Evolutionary conservation across 352 stramenopile species (phyloP).

Genomic region (Phytophthora sansomeana): DNA sequence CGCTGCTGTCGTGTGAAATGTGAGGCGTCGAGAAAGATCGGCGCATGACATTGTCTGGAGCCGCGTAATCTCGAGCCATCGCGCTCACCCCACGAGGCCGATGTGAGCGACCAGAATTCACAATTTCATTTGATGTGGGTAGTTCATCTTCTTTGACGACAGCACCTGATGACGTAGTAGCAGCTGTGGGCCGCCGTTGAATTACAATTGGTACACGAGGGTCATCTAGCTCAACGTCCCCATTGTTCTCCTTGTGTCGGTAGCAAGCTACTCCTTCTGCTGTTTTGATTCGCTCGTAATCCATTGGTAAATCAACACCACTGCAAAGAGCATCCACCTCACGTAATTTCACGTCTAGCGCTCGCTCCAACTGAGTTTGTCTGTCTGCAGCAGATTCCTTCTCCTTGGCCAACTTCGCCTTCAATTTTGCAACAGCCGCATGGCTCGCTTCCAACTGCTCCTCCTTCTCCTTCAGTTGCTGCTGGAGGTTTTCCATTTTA

Average conservation of each 20-base stretch:
- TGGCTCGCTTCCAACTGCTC: conserved; percentile 35
- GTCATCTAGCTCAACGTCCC: conserved; percentile 55
- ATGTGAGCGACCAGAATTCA: conserved; percentile 20
- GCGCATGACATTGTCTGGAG: conserved; percentile 36
- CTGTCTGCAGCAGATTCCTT: conserved; percentile 57
- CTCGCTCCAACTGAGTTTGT: conserved; percentile 48
- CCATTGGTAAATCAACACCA: conserved; percentile 47
- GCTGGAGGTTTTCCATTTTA: conserved; percentile 25
- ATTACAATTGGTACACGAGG: conserved; percentile 51
- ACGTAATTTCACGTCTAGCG: conserved; percentile 60
- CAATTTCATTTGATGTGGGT: conserved; percentile 5
- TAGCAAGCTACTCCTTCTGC: conserved; percentile 62
- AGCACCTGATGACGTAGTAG: not conserved
- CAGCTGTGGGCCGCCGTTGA: conserved; percentile 16
- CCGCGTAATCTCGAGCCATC: conserved; percentile 35
- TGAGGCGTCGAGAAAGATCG: conserved; percentile 58
- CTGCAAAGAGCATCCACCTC: conserved; percentile 65
- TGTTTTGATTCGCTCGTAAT: conserved; percentile 58
- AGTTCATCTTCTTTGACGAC: not conserved
- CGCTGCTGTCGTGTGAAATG: conserved; percentile 32
- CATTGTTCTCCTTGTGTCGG: conserved; percentile 42
- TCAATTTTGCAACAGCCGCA: conserved; percentile 47
- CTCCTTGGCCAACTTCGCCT: conserved; percentile 51
- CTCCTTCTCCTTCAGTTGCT: conserved; percentile 55
- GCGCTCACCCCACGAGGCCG: conserved; percentile 35